Evolutionary conservation across 2,329 filamentous ascomycete species (phyloP).

Genomic region (Phyllosticta paracitricarpa): DNA sequence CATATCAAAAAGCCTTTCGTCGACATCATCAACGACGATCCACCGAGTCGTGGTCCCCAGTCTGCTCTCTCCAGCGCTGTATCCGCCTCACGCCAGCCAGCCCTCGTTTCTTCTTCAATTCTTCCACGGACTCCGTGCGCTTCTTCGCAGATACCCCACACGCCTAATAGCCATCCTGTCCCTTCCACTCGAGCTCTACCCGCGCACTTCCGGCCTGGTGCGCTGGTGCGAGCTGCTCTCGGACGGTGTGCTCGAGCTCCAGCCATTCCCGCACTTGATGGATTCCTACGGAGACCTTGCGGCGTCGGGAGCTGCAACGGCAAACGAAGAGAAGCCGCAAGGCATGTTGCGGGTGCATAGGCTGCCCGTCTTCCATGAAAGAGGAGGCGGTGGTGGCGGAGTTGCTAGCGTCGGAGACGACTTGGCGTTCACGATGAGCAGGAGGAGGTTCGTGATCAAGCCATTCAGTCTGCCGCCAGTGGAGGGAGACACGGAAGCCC

Average conservation of each 20-base stretch:
- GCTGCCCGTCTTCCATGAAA: slow-evolving; percentile 77
- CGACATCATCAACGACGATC: slow-evolving; percentile 45
- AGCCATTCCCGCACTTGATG: slow-evolving; percentile 53
- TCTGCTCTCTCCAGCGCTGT: slow-evolving; percentile 77
- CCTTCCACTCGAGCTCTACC: slow-evolving; percentile 69
- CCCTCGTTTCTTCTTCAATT: slow-evolving; percentile 71
- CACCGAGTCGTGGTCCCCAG: slow-evolving; percentile 81
- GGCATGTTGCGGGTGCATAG: slow-evolving; percentile 77
- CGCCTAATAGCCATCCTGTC: slow-evolving; percentile 65
- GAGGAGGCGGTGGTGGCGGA: slow-evolving; percentile 65
- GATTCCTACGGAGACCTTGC: slow-evolving; percentile 38
- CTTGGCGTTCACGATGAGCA: slow-evolving; percentile 80
- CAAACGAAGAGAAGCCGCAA: slow-evolving; percentile 66
- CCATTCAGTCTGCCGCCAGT: slow-evolving; percentile 84
- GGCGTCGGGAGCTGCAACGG: slow-evolving; percentile 40
- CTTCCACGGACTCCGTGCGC: slow-evolving; percentile 63
- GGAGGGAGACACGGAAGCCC: slow-evolving; percentile 60
- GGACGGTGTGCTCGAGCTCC: slow-evolving; percentile 80
- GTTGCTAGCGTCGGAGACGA: slow-evolving; percentile 62
- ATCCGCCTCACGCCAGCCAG: slow-evolving; percentile 57
- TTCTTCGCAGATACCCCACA: slow-evolving; percentile 58
- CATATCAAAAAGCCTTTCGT: slow-evolving; percentile 45
- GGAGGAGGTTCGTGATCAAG: slow-evolving; percentile 72
- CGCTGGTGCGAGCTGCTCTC: slow-evolving; percentile 77
- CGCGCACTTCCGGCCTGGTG: slow-evolving; percentile 63